Conservation (phyloP, 2,329 filamentous ascomycete species). For the Phoma sp. region DNA sequence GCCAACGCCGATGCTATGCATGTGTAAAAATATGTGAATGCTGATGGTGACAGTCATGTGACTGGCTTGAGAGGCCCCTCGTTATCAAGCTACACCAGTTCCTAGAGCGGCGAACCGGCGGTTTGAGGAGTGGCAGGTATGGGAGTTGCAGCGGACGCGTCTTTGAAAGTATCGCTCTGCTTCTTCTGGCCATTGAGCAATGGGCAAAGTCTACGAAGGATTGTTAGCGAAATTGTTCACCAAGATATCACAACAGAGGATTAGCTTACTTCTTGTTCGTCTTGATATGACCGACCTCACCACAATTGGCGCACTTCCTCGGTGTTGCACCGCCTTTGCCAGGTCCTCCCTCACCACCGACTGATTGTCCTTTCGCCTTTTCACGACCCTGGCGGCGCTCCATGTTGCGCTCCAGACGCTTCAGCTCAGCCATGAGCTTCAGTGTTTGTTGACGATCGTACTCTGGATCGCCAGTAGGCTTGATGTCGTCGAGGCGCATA, state of each 20-base stretch:
- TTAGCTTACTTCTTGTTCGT: slow-evolving; percentile 90
- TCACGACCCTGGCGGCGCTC: slow-evolving; percentile 89
- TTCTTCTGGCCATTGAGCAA: slow-evolving; percentile 49
- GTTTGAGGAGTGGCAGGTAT: slow-evolving; percentile 16
- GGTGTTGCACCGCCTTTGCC: slow-evolving; percentile 62
- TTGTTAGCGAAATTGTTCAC: slow-evolving; percentile 29
- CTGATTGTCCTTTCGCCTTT: slow-evolving; percentile 74
- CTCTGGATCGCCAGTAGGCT: slow-evolving; percentile 72
- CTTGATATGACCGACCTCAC: slow-evolving; percentile 96
- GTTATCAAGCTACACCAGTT: background rate
- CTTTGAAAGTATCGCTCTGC: slow-evolving; percentile 48
- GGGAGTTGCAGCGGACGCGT: slow-evolving; percentile 42
- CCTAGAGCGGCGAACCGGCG: slow-evolving; percentile 19
- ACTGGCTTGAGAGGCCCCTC: background rate
- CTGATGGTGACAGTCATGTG: background rate
- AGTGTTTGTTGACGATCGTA: slow-evolving; percentile 68
- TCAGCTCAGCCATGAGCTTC: slow-evolving; percentile 76
- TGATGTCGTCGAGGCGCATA: slow-evolving; percentile 72
- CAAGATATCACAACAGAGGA: background rate
- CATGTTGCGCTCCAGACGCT: slow-evolving; percentile 87
- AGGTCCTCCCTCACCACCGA: slow-evolving; percentile 52
- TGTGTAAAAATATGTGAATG: slow-evolving; percentile 7
- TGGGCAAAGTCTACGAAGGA: slow-evolving; percentile 43
- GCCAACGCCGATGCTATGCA: slow-evolving; percentile 34
- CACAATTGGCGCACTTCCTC: slow-evolving; percentile 97